Conservation (phyloP, 306 rosid genomes). For the Cucumis cinereus region DNA sequence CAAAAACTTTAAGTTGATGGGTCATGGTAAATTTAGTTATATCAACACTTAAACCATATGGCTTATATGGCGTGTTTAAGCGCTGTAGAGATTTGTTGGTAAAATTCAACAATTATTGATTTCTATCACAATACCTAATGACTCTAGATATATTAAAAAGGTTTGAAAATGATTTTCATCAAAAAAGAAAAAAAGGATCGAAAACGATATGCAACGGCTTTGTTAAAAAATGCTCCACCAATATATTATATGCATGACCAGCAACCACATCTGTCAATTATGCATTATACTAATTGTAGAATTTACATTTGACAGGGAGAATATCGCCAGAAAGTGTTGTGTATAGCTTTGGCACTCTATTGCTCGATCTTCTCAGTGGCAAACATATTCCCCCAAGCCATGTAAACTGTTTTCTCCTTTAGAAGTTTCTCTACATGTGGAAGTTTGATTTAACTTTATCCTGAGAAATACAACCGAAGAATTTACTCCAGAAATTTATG, state of each 20-base stretch:
- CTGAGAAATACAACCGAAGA: not conserved
- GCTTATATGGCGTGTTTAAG: slow-evolving; percentile 3
- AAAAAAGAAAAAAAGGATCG: too few species aligned
- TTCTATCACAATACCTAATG: not conserved
- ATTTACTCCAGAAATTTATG: not conserved
- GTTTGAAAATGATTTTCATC: not conserved
- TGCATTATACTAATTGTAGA: slow-evolving; percentile 7
- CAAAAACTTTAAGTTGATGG: too few species aligned
- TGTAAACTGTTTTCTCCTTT: slow-evolving; percentile 26
- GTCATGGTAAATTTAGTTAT: too few species aligned
- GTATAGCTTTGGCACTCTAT: slow-evolving; percentile 79
- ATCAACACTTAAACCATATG: not conserved
- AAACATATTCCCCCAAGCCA: slow-evolving; percentile 93
- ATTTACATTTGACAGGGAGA: slow-evolving; percentile 53
- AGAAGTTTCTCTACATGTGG: slow-evolving; percentile 11
- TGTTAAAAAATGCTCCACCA: not conserved
- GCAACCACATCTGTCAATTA: not conserved
- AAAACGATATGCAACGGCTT: not conserved
- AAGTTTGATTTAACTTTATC: slow-evolving; percentile 12
- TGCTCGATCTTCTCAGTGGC: slow-evolving; percentile 92
- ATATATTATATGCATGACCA: not conserved
- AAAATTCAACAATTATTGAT: not conserved
- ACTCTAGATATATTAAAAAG: not conserved
- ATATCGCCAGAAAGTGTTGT: slow-evolving; percentile 75
- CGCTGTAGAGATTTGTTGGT: not conserved